Evolutionary conservation across 768 basidiomycete species (phyloP).

Genomic region (Lentinula aciculospora): DNA sequence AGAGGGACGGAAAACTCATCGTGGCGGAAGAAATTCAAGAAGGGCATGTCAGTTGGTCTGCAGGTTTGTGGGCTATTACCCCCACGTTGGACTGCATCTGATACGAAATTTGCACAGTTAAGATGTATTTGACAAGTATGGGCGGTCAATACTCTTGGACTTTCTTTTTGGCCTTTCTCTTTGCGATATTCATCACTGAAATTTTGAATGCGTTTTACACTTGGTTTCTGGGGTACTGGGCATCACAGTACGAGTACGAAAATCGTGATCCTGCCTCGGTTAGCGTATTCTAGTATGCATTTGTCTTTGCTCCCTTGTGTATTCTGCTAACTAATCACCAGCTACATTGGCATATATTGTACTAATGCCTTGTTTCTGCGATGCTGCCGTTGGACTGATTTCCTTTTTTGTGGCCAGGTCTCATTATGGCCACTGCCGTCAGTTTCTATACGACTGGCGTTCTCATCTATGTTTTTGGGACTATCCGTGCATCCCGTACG

Average conservation of each 20-base stretch:
- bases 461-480: constrained; percentile 27
- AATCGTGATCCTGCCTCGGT: constrained; percentile 10
- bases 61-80: constrained; percentile 15
- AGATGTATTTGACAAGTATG: constrained; percentile 12
- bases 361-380: background rate
- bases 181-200: constrained; percentile 9
- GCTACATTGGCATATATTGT: constrained; percentile 34
- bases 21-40: constrained; percentile 39
- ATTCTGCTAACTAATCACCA: constrained; percentile 10
- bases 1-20: constrained; percentile 35
- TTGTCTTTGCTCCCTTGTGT: background rate
- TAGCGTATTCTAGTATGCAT: constrained; percentile 12
- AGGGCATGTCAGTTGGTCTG: constrained; percentile 40
- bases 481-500: constrained; percentile 31
- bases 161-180: constrained; percentile 12
- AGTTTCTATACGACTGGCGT: constrained; percentile 21
- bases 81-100: background rate
- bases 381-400: background rate
- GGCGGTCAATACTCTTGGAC: constrained; percentile 12
- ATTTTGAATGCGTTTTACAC: constrained; percentile 10
- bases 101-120: constrained; percentile 8
- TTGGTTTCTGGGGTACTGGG: constrained; percentile 15
- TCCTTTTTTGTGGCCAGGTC: background rate
- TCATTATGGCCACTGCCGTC: constrained; percentile 19
- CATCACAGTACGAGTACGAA: constrained; percentile 17